Evolutionary conservation across 2,329 filamentous ascomycete species (phyloP), one percentile per base, ranked within the genome.

Genomic region (Fonsecaea multimorphosa): DNA sequence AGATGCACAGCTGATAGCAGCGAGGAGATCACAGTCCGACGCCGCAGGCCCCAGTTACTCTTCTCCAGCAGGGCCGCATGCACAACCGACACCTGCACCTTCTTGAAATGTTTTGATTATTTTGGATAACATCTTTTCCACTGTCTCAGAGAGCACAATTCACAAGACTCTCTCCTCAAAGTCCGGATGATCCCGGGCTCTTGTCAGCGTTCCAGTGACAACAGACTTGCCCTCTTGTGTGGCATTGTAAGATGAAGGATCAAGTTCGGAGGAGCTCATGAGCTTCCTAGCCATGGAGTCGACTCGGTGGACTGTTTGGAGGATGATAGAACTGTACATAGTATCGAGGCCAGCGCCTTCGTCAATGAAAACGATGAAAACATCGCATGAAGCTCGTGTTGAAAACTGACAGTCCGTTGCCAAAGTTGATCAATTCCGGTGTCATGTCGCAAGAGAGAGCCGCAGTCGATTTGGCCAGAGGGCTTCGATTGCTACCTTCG

Each of bases 1-100:
- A 14, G 68, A 71, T 34, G 52, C 64, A 38, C 67, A 68, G 36
- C 34, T 58, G 72, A 68, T 73, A 72, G 73, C 67, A 52, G 68
- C 58, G 22, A 59, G 58, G 55, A 54, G 55, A 69, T 57, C 57
- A 46, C 66, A 68, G 57, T 49, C 58, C 54, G 68, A 70, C 19
- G 56, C 40, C 54, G 61, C 66, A 34, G 70, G 63, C 55, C 66
- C 68, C 7, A 68, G 66, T 58, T 66, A 69, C n/a, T 60, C 63
- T 38, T 66, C 66, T 53, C 61, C 63, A 32, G 51, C 61, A 51
- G 63, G 59, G 12, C 36, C 46, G 34, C 61, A 65, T 34, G 31
- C 62, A 29, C 69, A 68, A 54, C 29, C 59, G 24, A 58, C 61
- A 36, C 54, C 63, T 22, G 58, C 67, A 58, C 64, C 66, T 63